Conservation (phyloP, 1,284 basidiomycete genomes). For the Schizophyllum commune region DNA sequence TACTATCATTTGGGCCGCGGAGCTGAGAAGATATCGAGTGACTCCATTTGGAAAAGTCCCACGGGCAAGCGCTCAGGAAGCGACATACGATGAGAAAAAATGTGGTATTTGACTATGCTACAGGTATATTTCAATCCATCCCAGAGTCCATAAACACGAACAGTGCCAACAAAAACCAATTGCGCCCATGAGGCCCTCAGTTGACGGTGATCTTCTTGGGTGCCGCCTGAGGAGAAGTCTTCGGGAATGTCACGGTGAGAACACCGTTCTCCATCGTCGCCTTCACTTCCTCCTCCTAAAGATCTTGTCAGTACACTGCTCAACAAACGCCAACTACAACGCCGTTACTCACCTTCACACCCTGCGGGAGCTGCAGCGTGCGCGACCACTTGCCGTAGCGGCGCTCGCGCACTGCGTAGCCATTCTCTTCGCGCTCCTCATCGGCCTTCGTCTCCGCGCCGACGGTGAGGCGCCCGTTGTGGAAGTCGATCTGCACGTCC, state of each 20-base stretch:
- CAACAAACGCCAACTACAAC: not conserved
- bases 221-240: conserved; percentile 10
- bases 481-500: conserved; percentile 29
- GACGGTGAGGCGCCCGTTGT: conserved; percentile 30
- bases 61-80: too few species aligned
- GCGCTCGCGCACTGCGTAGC: conserved; percentile 30
- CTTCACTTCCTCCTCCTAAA: conserved; percentile 15
- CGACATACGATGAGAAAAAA: too few species aligned
- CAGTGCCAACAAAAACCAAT: not conserved
- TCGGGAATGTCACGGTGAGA: conserved; percentile 15
- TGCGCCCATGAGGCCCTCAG: not conserved
- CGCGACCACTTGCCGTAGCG: conserved; percentile 29
- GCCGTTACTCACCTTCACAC: conserved; percentile 23
- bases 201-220: conserved; percentile 14
- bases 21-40: too few species aligned
- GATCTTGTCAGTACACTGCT: not conserved
- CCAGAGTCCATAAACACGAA: not conserved
- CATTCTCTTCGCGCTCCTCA: conserved; percentile 20
- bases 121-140: not conserved
- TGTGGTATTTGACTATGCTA: not conserved
- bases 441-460: conserved; percentile 26
- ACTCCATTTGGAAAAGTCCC: too few species aligned
- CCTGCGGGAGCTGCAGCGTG: conserved; percentile 28
- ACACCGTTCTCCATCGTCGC: conserved; percentile 13
- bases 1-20: too few species aligned